A percentile compares a stretch with the other conserved stretches of the same genome.
phyloP scores from a whole-genome alignment of 2,329 filamentous ascomycete species.

The Scytalidium sp. region DNA sequence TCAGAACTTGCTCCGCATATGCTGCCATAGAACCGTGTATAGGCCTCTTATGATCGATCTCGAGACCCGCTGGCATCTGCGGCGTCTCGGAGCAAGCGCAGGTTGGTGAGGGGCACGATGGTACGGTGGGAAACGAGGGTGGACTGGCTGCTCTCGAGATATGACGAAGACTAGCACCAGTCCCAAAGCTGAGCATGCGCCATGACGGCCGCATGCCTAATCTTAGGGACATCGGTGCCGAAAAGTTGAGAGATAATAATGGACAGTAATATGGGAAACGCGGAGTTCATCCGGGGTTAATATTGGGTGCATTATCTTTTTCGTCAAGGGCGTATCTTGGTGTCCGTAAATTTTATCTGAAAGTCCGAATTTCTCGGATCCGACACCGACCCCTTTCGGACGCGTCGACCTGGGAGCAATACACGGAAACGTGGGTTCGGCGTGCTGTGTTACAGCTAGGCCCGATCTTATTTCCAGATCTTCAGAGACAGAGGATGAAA shows the following conservation, averaged over 20 bases:
- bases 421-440: neutral
- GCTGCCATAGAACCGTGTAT: slow-evolving; percentile 74
- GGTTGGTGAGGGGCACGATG: slow-evolving; percentile 67
- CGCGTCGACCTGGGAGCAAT: neutral
- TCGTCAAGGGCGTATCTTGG: neutral
- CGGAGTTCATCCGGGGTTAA: neutral
- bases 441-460: neutral
- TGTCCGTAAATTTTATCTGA: neutral
- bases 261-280: neutral
- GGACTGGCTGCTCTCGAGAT: slow-evolving; percentile 6
- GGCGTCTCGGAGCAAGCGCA: slow-evolving; percentile 72
- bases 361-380: neutral
- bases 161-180: neutral
- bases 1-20: slow-evolving; percentile 78
- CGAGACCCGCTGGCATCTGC: slow-evolving; percentile 60
- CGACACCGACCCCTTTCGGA: neutral
- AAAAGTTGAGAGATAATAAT: neutral
- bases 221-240: neutral
- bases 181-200: slow-evolving; percentile 4
- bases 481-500: neutral
- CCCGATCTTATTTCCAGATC: neutral
- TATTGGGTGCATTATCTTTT: neutral
- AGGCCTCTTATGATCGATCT: slow-evolving; percentile 68
- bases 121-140: slow-evolving; percentile 22
- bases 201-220: slow-evolving; percentile 11